Percentiles rank a stretch among this genome's conserved stretches.
phyloP scores from a whole-genome alignment of 768 basidiomycete genomes.

The Cytidiella melzeri region DNA sequence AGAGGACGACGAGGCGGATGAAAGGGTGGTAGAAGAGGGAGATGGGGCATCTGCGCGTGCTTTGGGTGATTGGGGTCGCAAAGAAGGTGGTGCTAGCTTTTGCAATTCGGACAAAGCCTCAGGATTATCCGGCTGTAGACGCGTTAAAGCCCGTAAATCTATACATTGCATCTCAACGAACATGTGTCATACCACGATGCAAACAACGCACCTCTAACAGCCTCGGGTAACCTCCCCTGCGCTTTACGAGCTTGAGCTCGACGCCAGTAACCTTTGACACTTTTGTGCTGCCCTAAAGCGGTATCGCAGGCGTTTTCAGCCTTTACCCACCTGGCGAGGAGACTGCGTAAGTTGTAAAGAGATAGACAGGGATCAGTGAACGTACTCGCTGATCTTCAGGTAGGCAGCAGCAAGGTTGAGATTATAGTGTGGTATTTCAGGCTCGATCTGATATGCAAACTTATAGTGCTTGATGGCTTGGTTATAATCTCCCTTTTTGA shows the following conservation, averaged over 20 bases:
- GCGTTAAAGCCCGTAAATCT: slow-evolving; percentile 60
- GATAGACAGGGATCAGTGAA: slow-evolving; percentile 8
- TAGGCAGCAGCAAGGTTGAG: slow-evolving; percentile 73
- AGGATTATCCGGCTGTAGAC: slow-evolving; percentile 55
- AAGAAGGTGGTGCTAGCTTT: slow-evolving; percentile 28
- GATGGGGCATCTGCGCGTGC: slow-evolving; percentile 10
- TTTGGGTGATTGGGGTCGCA: neutral
- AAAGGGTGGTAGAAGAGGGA: slow-evolving; percentile 21
- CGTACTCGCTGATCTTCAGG: slow-evolving; percentile 64
- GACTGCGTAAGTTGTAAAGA: neutral
- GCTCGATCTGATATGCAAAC: slow-evolving; percentile 55
- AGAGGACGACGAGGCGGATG: slow-evolving; percentile 21
- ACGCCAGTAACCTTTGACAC: slow-evolving; percentile 65
- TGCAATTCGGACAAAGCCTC: slow-evolving; percentile 57
- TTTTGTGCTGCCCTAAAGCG: slow-evolving; percentile 58
- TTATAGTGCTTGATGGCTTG: slow-evolving; percentile 54
- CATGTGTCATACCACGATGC: neutral
- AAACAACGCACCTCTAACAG: slow-evolving; percentile 45
- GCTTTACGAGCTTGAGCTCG: slow-evolving; percentile 63
- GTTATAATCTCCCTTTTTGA: slow-evolving; percentile 54
- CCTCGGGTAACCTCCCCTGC: slow-evolving; percentile 49
- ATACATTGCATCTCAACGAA: slow-evolving; percentile 1
- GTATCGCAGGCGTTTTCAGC: slow-evolving; percentile 66
- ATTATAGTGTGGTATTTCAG: slow-evolving; percentile 71
- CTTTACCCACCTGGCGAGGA: slow-evolving; percentile 51